Evolutionary conservation across 768 basidiomycete species (phyloP), one percentile per base, ranked within the genome.

Genomic region (Psilocybe tampanensis): DNA sequence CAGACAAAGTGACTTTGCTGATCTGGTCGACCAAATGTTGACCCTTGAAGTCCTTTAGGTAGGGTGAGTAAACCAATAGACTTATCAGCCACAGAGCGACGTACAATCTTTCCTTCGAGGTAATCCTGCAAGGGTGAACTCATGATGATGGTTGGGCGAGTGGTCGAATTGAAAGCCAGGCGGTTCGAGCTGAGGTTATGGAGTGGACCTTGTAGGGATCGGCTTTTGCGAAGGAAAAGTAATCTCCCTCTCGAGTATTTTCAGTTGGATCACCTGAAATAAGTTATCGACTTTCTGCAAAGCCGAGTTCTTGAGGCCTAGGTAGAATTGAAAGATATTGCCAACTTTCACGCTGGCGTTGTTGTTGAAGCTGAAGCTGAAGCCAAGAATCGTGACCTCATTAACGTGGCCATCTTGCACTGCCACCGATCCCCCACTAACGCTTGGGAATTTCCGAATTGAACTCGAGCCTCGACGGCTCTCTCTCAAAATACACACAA

Each of bases 21-120:
- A 84, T 73, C 47, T 69, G 62, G 44, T 86, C 85, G 2, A 83
- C 84, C 13, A 73, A 62, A 44, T 76, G 76, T 65, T 88, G 86
- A 1, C 85, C 86, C 52, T 79, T 79, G 70, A 86, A 88, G 65
- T 88, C 86, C 86, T 88, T 19, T 9, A 18, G 23, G 33, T 6
- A 45, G 12, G 17, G 26, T 47, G n/a, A 29, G 41, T 23, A 42
- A 47, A 55, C 13, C 26, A 47, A 7, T 47, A n/a, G 49, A 3
- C 8, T 2, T 17, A 18, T 7, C 4, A 21, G 47, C 43, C 5
- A 4, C 4, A 41, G n/a, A 11, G 12, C 56, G 21, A 64, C 74
- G 47, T 58, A 80, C 78, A 59, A 78, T 80, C 65, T 71, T 73
- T 23, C 75, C 78, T 61, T 80, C 78, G 2, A 68, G 62, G 36